Evolutionary conservation across 108 stramenopile genomes (phyloP).

Genomic region (Nitzschia sp.): DNA sequence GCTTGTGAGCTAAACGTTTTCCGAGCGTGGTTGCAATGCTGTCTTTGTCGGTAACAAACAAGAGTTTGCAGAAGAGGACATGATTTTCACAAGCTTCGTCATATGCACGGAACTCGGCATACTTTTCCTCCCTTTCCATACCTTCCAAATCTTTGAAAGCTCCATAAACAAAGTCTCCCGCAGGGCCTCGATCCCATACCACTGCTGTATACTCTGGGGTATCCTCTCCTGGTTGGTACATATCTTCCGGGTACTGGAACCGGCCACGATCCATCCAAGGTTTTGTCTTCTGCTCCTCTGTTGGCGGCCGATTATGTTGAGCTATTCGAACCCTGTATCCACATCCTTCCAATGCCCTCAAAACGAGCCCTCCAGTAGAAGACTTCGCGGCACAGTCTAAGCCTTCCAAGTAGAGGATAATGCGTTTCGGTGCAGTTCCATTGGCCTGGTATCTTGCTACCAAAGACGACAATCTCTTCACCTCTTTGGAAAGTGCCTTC

Average conservation of each 20-base stretch:
- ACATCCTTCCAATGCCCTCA: slow-evolving; percentile 46
- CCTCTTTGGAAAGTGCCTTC: slow-evolving; percentile 36
- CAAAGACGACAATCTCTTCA: slow-evolving; percentile 32
- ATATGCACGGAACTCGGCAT: slow-evolving; percentile 65
- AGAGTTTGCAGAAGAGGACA: slow-evolving; percentile 68
- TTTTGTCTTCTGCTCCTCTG: slow-evolving; percentile 56
- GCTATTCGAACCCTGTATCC: slow-evolving; percentile 57
- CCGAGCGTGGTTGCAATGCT: slow-evolving; percentile 67
- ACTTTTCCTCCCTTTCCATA: slow-evolving; percentile 44
- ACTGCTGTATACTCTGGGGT: slow-evolving; percentile 40
- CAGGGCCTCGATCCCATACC: slow-evolving; percentile 75
- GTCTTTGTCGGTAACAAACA: slow-evolving; percentile 74
- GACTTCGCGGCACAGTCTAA: slow-evolving; percentile 76
- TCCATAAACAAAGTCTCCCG: slow-evolving; percentile 54
- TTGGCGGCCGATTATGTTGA: slow-evolving; percentile 80
- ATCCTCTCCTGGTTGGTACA: slow-evolving; percentile 25
- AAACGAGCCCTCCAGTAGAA: slow-evolving; percentile 64
- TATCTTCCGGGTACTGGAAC: slow-evolving; percentile 55
- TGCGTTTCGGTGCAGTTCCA: slow-evolving; percentile 58
- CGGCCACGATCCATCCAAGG: slow-evolving; percentile 74
- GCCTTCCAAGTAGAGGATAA: slow-evolving; percentile 80
- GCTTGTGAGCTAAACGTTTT: slow-evolving; percentile 75
- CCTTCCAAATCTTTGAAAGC: slow-evolving; percentile 39
- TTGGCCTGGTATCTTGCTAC: slow-evolving; percentile 37
- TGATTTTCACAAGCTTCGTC: slow-evolving; percentile 55